Percentiles rank a stretch among this genome's conserved stretches.
Evolutionary conservation across 306 rosid genomes (phyloP).

Genomic region (Acmispon strigosus): DNA sequence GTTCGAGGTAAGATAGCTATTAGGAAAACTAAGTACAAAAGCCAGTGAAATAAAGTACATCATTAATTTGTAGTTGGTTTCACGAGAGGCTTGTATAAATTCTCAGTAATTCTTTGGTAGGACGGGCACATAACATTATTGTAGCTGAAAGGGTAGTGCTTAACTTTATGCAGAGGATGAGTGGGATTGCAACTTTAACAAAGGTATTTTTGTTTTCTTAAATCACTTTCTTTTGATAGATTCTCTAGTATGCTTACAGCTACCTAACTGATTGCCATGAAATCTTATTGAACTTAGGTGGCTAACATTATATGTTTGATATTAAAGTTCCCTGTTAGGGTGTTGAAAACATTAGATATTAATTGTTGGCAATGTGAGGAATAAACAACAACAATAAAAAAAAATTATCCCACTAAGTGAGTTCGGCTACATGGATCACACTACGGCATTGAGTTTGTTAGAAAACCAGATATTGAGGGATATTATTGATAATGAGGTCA

Average conservation of each 20-base stretch:
- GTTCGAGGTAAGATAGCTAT: conserved; percentile 52
- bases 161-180: conserved; percentile 97
- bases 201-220: conserved; percentile 43
- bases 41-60: background rate
- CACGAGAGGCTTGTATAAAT: conserved; percentile 3
- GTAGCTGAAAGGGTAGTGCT: conserved; percentile 84
- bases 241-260: background rate
- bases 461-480: too few relatives aligned
- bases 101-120: conserved; percentile 37
- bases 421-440: too few relatives aligned
- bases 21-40: background rate
- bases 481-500: too few relatives aligned
- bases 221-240: background rate
- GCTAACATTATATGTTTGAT: background rate
- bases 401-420: too few relatives aligned
- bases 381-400: too few relatives aligned
- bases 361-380: background rate
- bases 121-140: conserved; percentile 73
- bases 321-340: background rate
- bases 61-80: conserved; percentile 14
- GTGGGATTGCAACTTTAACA: conserved; percentile 90
- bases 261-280: background rate
- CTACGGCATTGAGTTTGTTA: too few relatives aligned
- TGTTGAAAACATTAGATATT: background rate
- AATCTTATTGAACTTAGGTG: conserved; percentile 2